phyloP scores from a whole-genome alignment of 805 yeast genomes.

The Brettanomyces sp. region DNA sequence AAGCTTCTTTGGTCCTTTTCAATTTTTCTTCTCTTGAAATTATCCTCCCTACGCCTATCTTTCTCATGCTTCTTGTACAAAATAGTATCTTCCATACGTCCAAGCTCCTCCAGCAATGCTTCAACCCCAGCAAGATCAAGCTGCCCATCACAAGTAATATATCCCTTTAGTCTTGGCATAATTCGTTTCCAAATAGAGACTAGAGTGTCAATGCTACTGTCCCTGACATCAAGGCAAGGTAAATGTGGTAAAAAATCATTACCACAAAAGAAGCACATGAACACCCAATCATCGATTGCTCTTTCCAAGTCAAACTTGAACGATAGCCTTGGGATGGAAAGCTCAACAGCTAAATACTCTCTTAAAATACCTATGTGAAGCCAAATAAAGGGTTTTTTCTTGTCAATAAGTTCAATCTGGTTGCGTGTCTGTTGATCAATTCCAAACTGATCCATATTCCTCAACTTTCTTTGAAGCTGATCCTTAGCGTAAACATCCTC shows the following conservation, averaged over 20 bases:
- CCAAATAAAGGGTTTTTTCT: conserved; percentile 86
- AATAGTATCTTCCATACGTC: conserved; percentile 68
- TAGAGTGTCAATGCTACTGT: conserved; percentile 79
- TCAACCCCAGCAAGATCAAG: conserved; percentile 74
- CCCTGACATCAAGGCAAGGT: conserved; percentile 91
- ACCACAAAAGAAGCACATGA: conserved; percentile 97
- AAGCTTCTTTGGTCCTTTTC: conserved; percentile 37
- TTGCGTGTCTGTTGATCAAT: conserved; percentile 53
- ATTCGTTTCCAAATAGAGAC: conserved; percentile 75
- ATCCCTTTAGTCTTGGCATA: conserved; percentile 59
- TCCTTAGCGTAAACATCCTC: conserved; percentile 94
- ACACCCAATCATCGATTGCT: conserved; percentile 98
- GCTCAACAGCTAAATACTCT: conserved; percentile 80
- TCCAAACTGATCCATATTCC: conserved; percentile 38
- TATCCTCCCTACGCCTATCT: conserved; percentile 62
- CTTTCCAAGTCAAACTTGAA: conserved; percentile 83
- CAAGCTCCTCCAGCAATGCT: conserved; percentile 51
- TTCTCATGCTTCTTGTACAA: conserved; percentile 60
- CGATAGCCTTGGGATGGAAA: conserved; percentile 57
- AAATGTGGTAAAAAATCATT: conserved; percentile 96
- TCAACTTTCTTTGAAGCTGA: conserved; percentile 32
- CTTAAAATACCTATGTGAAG: conserved; percentile 79
- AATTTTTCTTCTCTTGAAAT: conserved; percentile 46
- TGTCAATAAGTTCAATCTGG: conserved; percentile 31
- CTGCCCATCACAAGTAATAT: conserved; percentile 83